Evolutionary conservation across 805 yeast genomes (phyloP).

Genomic region (Torulaspora maleeae): DNA sequence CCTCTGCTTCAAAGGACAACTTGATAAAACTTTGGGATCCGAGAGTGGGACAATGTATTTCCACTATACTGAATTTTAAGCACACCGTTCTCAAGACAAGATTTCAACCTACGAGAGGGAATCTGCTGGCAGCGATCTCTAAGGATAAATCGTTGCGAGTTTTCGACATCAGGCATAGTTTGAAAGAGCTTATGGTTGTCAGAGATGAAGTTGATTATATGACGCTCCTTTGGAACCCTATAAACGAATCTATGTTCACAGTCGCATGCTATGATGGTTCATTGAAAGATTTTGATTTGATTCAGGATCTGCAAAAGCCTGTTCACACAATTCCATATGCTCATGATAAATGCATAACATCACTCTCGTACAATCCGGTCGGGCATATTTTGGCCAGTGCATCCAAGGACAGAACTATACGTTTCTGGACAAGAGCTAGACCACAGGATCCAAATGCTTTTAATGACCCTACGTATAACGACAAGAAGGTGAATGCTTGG

Average conservation of each 20-base stretch:
- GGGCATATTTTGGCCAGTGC: conserved; percentile 92
- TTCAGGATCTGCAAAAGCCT: conserved; percentile 40
- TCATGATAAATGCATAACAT: conserved; percentile 88
- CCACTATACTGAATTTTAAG: conserved; percentile 86
- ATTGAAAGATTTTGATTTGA: conserved; percentile 59
- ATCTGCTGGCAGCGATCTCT: conserved; percentile 78
- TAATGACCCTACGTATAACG: conserved; percentile 75
- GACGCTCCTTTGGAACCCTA: conserved; percentile 88
- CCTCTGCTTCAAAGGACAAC: conserved; percentile 93
- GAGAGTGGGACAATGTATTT: conserved; percentile 62
- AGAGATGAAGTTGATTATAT: conserved; percentile 83
- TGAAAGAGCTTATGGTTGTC: conserved; percentile 69
- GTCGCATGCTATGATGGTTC: conserved; percentile 91
- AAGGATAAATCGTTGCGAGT: conserved; percentile 84
- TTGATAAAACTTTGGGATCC: conserved; percentile 96
- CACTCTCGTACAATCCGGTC: conserved; percentile 86
- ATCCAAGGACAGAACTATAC: conserved; percentile 85
- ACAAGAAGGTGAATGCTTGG: conserved; percentile 57
- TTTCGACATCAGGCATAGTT: conserved; percentile 73
- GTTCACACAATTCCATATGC: conserved; percentile 77
- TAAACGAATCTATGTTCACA: conserved; percentile 71
- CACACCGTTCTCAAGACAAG: conserved; percentile 84
- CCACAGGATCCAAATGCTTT: conserved; percentile 83
- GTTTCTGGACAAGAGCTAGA: conserved; percentile 92
- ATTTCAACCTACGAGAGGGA: conserved; percentile 76